Conservation (phyloP, 768 basidiomycete genomes). For the Calocera cornea region DNA sequence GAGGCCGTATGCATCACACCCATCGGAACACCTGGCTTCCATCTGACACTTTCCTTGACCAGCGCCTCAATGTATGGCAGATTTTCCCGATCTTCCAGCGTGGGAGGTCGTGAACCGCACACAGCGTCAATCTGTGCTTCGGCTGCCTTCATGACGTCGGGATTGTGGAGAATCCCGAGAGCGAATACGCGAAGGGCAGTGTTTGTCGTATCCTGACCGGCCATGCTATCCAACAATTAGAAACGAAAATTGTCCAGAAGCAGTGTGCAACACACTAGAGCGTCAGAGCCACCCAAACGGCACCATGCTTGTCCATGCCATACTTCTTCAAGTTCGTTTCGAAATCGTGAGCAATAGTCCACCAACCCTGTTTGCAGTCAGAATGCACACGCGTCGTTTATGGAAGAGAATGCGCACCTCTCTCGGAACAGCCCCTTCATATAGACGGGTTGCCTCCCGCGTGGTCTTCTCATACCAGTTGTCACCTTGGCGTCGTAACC, state of each 20-base stretch:
- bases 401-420: neutral
- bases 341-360: neutral
- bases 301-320: neutral
- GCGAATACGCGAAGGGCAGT: neutral
- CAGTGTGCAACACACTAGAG: neutral
- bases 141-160: neutral
- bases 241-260: no score
- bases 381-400: neutral
- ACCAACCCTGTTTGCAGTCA: neutral
- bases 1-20: neutral
- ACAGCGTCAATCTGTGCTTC: neutral
- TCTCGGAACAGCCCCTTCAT: neutral
- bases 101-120: neutral
- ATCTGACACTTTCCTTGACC: neutral
- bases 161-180: neutral
- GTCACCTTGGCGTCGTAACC: neutral
- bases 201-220: neutral
- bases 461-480: neutral
- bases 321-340: neutral
- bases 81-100: neutral
- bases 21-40: neutral
- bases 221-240: neutral
- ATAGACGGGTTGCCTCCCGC: neutral
- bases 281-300: neutral
- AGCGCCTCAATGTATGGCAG: slow-evolving; percentile 10